Conservation (phyloP, 768 basidiomycete species). For the Lyophyllum atratum region DNA sequence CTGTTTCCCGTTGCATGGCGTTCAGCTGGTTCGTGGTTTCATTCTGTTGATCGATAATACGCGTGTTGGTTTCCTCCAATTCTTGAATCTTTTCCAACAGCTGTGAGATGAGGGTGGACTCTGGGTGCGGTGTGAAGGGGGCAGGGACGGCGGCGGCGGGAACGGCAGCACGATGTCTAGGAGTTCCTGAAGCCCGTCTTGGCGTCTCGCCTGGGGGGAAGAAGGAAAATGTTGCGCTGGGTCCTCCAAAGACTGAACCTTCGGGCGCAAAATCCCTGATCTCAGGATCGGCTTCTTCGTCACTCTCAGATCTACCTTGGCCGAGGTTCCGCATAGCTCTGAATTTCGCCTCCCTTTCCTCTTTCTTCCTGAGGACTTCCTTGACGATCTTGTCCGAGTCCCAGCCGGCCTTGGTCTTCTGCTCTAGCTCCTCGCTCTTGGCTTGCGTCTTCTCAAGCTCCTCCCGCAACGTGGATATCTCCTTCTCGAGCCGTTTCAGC, state of each 20-base stretch:
- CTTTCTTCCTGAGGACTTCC: slow-evolving; percentile 47
- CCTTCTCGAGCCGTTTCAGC: slow-evolving; percentile 74
- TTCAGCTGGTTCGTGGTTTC: slow-evolving; percentile 62
- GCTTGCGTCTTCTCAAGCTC: slow-evolving; percentile 79
- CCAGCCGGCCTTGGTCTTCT: slow-evolving; percentile 53
- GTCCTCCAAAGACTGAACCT: slow-evolving; percentile 41
- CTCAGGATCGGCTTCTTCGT: slow-evolving; percentile 23
- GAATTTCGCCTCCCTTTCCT: slow-evolving; percentile 55
- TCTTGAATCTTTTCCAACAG: slow-evolving; percentile 76
- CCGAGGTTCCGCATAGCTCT: slow-evolving; percentile 50
- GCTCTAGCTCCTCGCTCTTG: slow-evolving; percentile 70
- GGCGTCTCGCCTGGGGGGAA: slow-evolving; percentile 27
- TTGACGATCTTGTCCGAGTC: slow-evolving; percentile 42
- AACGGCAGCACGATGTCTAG: slow-evolving; percentile 15
- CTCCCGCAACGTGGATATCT: slow-evolving; percentile 71
- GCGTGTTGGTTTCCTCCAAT: slow-evolving; percentile 70
- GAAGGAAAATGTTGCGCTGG: slow-evolving; percentile 29
- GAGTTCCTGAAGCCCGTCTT: slow-evolving; percentile 13
- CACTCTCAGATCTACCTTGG: slow-evolving; percentile 26
- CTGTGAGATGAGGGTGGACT: slow-evolving; percentile 67
- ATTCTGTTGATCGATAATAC: slow-evolving; percentile 65
- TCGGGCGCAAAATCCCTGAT: slow-evolving; percentile 66
- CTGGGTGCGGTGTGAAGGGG: slow-evolving; percentile 26
- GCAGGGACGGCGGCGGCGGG: slow-evolving; percentile 9
- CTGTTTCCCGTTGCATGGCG: slow-evolving; percentile 72